Evolutionary conservation across 176 grass and related monocot genomes (phyloP).

Genomic region (Eremochloa ophiuroides): DNA sequence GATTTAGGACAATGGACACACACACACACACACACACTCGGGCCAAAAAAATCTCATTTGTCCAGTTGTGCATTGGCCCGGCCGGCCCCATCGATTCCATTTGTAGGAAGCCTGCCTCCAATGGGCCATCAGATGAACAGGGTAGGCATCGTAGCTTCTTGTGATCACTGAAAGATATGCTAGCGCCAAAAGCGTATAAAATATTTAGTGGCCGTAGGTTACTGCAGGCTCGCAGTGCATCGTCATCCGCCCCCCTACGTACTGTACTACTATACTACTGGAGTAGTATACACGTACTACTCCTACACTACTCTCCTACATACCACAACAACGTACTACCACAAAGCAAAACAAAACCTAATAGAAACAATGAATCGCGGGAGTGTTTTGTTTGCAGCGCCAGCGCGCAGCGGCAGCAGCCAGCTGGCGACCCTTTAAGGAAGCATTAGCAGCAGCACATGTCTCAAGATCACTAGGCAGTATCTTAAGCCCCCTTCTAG

Average conservation of each 20-base stretch:
- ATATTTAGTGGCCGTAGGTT: constrained; percentile 24
- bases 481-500: constrained; percentile 37
- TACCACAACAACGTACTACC: background rate
- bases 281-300: too few relatives aligned
- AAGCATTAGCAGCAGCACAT: constrained; percentile 50
- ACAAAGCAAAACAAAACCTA: background rate
- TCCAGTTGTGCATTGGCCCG: constrained; percentile 16
- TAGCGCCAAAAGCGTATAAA: constrained; percentile 32
- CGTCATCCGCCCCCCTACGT: constrained; percentile 27
- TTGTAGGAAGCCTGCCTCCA: constrained; percentile 53
- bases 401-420: constrained; percentile 6
- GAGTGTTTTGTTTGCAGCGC: constrained; percentile 15
- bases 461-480: constrained; percentile 53
- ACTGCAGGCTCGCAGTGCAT: constrained; percentile 20
- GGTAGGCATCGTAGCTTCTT: constrained; percentile 32
- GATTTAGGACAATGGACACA: too few relatives aligned
- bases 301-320: too few relatives aligned
- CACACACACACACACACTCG: too few relatives aligned
- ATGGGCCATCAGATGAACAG: constrained; percentile 37
- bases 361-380: background rate
- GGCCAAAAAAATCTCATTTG: too few relatives aligned
- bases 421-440: too few relatives aligned
- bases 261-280: background rate
- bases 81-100: constrained; percentile 31
- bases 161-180: constrained; percentile 56